These are phyloP conservation scores for Auriscalpium microsporum DNA, from an alignment of 768 basidiomycete species.

Conservation along the genomic window DNA sequence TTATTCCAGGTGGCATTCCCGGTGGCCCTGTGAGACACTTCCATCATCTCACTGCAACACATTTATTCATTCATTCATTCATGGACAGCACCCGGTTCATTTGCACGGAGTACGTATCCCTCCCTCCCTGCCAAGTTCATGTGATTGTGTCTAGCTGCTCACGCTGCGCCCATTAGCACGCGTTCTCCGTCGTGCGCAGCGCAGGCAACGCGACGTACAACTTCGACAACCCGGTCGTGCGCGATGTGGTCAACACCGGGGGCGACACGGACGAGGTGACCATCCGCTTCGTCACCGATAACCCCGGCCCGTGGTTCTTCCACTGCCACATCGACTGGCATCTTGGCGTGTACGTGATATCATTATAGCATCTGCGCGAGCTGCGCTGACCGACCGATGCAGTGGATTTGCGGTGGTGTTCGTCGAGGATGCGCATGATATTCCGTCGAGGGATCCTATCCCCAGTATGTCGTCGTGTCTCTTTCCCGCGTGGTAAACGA, in stretches of 20 bases:
- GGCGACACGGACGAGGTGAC: background rate
- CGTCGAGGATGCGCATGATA: background rate
- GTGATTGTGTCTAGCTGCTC: background rate
- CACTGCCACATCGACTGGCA: background rate
- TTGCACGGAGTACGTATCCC: constrained; percentile 7
- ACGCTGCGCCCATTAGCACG: background rate
- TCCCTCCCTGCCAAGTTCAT: background rate
- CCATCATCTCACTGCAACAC: background rate
- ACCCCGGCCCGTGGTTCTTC: constrained; percentile 7
- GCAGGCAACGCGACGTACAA: constrained; percentile 4
- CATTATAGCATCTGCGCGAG: background rate
- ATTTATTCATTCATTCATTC: background rate
- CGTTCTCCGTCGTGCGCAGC: constrained; percentile 5
- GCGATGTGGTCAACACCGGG: constrained; percentile 23
- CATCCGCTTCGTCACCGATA: constrained; percentile 5
- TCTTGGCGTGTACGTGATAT: background rate
- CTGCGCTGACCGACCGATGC: too few relatives aligned
- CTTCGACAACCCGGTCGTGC: constrained; percentile 30
- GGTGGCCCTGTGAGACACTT: constrained; percentile 20
- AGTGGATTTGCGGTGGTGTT: background rate
- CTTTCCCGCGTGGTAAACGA: too few relatives aligned
- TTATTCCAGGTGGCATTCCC: constrained; percentile 34
- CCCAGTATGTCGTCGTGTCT: too few relatives aligned
- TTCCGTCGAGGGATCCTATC: background rate
- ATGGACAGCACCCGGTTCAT: constrained; percentile 10